Evolutionary conservation across 495 filamentous ascomycete species (phyloP), one percentile per base, ranked within the genome.

Genomic region (Xylona heveae): DNA sequence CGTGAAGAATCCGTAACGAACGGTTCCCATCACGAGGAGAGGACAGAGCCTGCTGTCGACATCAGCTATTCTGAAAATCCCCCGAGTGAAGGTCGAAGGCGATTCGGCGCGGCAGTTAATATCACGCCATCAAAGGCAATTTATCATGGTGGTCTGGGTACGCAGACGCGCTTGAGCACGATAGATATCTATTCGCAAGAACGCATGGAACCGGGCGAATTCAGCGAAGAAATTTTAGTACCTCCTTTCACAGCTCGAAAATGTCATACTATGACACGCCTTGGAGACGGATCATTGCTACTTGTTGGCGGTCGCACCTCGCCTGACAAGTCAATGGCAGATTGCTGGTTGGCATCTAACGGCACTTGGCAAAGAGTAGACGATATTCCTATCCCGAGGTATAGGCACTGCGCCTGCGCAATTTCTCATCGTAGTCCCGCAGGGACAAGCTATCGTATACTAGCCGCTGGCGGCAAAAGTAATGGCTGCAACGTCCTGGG

Each of bases 301-400:
- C 50, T 92, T 12, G 66, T 73, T n/a, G 82, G 83, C 12, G 84
- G 84, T 9, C 59, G 84, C 29, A 61, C 64, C 8, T 84, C 79
- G 5, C 84, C 84, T 2, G 59, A 71, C 10, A 59, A 55, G 14
- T 67, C 64, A 3, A 41, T 78, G 5, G 47, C 52, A 12, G 75
- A 84, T 49, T 82, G 78, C 42, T 92, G 80, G 79, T 33, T 79
- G 1, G 57, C 68, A 23, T 48, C 61, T 33, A 59, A 58, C 28
- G 58, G 55, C 17, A 33, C 38, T 7, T 93, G 79, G 80, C 55
- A 55, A 36, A 59, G 55, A 30, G 61, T 64, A 6, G 54, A 74
- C 19, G 60, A 66, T 34, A 58, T 91, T 10, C 71, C 74, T 8
- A 36, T 54, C 4, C 62, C 71, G 10, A 56, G 79, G 26, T 88